phyloP scores from a whole-genome alignment of 805 yeast species.

The Candida pseudofarinosa region DNA sequence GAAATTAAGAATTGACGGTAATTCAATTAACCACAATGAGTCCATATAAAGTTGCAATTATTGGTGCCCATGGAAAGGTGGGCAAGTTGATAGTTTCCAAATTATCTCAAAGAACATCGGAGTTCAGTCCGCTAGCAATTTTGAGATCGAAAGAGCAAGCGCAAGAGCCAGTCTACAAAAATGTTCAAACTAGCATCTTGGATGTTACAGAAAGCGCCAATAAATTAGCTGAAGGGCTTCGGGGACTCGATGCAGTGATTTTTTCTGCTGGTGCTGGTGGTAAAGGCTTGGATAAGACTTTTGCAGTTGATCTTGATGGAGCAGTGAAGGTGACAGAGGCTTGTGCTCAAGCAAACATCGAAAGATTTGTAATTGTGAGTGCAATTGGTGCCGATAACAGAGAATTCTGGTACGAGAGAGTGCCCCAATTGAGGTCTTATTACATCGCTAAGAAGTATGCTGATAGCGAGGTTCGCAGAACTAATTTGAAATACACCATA shows the following conservation, averaged over 20 bases:
- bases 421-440: conserved; percentile 38
- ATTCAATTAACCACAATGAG: too few species aligned
- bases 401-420: conserved; percentile 32
- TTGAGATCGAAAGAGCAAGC: conserved; percentile 47
- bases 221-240: conserved; percentile 33
- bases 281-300: conserved; percentile 29
- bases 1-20: too few species aligned
- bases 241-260: conserved; percentile 53
- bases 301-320: conserved; percentile 59
- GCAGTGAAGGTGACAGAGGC: conserved; percentile 58
- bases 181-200: conserved; percentile 23
- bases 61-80: conserved; percentile 64
- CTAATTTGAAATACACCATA: conserved; percentile 50
- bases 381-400: conserved; percentile 54
- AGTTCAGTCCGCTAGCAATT: conserved; percentile 32
- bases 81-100: conserved; percentile 23
- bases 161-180: conserved; percentile 31
- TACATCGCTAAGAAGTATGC: conserved; percentile 62
- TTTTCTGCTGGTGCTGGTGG: conserved; percentile 66
- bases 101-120: conserved; percentile 9
- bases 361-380: conserved; percentile 50
- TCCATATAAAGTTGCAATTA: conserved; percentile 18
- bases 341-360: conserved; percentile 37
- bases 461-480: conserved; percentile 39
- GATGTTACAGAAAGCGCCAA: conserved; percentile 38